These are phyloP conservation scores for Oryza officinalis DNA, from an alignment of 176 grass and related monocot species.

Conservation along the genomic window DNA sequence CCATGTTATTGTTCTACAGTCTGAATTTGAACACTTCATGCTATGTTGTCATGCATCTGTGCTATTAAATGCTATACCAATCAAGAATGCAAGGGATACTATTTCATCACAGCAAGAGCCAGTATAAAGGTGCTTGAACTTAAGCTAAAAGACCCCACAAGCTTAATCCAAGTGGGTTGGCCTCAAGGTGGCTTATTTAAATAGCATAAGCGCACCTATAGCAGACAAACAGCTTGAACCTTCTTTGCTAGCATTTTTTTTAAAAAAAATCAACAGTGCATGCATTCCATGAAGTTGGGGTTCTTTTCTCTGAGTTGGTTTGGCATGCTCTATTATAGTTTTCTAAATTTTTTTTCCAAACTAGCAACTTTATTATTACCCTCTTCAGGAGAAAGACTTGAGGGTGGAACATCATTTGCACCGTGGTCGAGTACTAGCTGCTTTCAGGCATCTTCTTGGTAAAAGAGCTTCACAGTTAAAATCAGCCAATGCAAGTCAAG, in stretches of 20 bases:
- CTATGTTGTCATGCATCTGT: not conserved
- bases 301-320: conserved; percentile 9
- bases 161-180: not conserved
- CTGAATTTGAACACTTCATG: conserved; percentile 12
- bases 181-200: conserved; percentile 21
- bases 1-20: conserved; percentile 21
- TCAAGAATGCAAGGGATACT: conserved; percentile 4
- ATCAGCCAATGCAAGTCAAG: conserved; percentile 66
- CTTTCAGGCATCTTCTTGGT: conserved; percentile 86
- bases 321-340: conserved; percentile 8
- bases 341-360: conserved; percentile 17
- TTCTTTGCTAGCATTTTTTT: not conserved
- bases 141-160: not conserved
- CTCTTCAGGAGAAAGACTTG: conserved; percentile 78
- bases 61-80: conserved; percentile 29
- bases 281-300: not conserved
- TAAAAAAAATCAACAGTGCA: conserved; percentile 25
- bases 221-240: not conserved
- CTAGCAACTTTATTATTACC: not conserved
- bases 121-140: conserved; percentile 20
- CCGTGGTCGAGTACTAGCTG: conserved; percentile 77
- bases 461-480: conserved; percentile 80
- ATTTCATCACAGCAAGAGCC: not conserved
- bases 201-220: conserved; percentile 17
- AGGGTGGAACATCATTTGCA: conserved; percentile 91